Percentiles rank a stretch among this genome's conserved stretches.
Evolutionary conservation across 2,329 filamentous ascomycete species (phyloP).

Genomic region (Phaeosphaeriaceae sp.): DNA sequence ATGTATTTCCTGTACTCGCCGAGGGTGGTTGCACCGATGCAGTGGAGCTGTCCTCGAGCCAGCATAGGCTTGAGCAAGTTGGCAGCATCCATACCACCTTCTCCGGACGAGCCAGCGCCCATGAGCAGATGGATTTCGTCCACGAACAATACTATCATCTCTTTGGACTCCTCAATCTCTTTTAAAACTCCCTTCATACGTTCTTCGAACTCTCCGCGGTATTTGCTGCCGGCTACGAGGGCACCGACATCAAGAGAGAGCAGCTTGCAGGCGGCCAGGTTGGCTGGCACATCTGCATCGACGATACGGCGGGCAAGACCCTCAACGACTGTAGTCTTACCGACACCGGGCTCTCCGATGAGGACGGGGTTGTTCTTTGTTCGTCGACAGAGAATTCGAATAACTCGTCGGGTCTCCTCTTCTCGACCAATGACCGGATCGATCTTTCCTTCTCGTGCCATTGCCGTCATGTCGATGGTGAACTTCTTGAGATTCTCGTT

Average conservation of each 20-base stretch:
- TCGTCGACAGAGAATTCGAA: constrained; percentile 88
- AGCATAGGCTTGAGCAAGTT: constrained; percentile 99
- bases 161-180: constrained; percentile 92
- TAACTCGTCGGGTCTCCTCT: constrained; percentile 90
- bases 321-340: constrained; percentile 98
- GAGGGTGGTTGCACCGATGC: constrained; percentile 95
- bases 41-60: constrained; percentile 94
- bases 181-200: constrained; percentile 99
- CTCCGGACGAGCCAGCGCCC: constrained; percentile 92
- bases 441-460: constrained; percentile 96
- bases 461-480: constrained; percentile 96
- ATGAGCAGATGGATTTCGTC: constrained; percentile 99
- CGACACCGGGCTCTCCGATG: constrained; percentile 97
- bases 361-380: constrained; percentile 99
- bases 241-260: constrained; percentile 95
- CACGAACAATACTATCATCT: constrained; percentile 97
- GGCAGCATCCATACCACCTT: constrained; percentile 98
- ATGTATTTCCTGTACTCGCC: constrained; percentile 98
- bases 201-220: constrained; percentile 97
- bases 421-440: constrained; percentile 97
- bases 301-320: constrained; percentile 94
- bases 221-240: constrained; percentile 96
- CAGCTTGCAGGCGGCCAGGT: constrained; percentile 90
- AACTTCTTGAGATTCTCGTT: constrained; percentile 98
- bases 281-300: constrained; percentile 95